Conservation (phyloP, 2,329 filamentous ascomycete species). For the Fusarium transvaalense region DNA sequence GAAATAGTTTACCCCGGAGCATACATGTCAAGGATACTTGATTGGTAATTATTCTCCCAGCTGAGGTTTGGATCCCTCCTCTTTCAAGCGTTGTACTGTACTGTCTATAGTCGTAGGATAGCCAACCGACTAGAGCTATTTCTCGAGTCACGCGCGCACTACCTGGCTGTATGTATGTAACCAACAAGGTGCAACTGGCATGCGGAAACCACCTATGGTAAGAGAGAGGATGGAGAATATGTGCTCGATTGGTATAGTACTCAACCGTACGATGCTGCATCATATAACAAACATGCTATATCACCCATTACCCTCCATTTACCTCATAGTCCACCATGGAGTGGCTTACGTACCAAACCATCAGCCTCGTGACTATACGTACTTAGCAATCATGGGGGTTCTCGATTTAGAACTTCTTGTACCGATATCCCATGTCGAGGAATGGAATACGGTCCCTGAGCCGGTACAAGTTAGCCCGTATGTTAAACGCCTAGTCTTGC, state of each 20-base stretch:
- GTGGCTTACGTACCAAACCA: constrained; percentile 6
- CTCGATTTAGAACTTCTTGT: not conserved
- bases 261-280: not conserved
- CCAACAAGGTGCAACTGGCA: constrained; percentile 34
- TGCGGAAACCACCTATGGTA: constrained; percentile 11
- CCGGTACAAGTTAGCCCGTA: constrained; percentile 7
- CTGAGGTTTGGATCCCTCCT: not conserved
- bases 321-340: not conserved
- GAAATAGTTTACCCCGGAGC: constrained; percentile 1
- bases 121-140: constrained; percentile 9
- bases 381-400: constrained; percentile 16
- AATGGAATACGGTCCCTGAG: not conserved
- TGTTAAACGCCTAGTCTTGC: constrained; percentile 1
- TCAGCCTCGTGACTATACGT: not conserved
- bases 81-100: constrained; percentile 6
- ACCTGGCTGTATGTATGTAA: constrained; percentile 15
- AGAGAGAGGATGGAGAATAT: not conserved
- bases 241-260: not conserved
- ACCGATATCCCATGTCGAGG: constrained; percentile 10
- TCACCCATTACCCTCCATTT: not conserved
- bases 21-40: not conserved
- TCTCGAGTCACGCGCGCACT: constrained; percentile 29
- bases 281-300: not conserved
- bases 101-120: no score
- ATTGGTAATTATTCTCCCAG: not conserved